Evolutionary conservation across 2,329 filamentous ascomycete genomes (phyloP), one percentile per base, ranked within the genome.

Genomic region (Calonectria pseudoreteaudii): DNA sequence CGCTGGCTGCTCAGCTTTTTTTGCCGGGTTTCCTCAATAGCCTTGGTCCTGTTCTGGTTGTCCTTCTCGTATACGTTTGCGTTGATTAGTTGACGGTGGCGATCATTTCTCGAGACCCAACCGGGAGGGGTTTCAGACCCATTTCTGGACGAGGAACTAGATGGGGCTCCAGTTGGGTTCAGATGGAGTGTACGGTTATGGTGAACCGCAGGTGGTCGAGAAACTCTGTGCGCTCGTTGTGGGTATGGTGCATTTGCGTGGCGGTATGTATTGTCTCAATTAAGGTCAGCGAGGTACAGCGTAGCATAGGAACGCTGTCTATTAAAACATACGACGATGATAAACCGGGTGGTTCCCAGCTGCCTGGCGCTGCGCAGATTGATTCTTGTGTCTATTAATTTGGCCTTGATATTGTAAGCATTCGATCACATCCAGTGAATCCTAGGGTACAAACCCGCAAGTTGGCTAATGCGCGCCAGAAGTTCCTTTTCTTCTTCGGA

Each of bases 81-180:
- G 82, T 96, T 97, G 84, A 97, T 97, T 50, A 97, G 87, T 83
- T 97, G 94, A 81, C 94, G 90, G 81, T 96, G 94, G 65, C 93
- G 93, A 82, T 94, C 94, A 65, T 88, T 93, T 82, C 93, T 94
- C 8, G 92, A 90, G 52, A 97, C 90, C 91, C 93, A 96, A 4
- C 81, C 82, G 38, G 81, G 73, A 11, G 76, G 78, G 34, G 75
- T 79, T 68, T 78, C 75, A 23, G 91, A 84, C 30, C 79, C 79
- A 30, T 77, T 75, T 23, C 81, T 84, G 3, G 84, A 83, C 4
- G 85, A 84, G 4, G 86, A 81, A 31, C 85, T 84, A 11, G 84
- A 82, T 13, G 84, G 71, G 11, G 83, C 80, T 50, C 80, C 80
- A 20, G 80, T 74, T 30, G 80, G 75, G 76, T 94, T 94, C 66